These are phyloP conservation scores for Schwanniomyces yamadae DNA, from an alignment of 805 yeast genomes.

Conservation along the genomic window DNA sequence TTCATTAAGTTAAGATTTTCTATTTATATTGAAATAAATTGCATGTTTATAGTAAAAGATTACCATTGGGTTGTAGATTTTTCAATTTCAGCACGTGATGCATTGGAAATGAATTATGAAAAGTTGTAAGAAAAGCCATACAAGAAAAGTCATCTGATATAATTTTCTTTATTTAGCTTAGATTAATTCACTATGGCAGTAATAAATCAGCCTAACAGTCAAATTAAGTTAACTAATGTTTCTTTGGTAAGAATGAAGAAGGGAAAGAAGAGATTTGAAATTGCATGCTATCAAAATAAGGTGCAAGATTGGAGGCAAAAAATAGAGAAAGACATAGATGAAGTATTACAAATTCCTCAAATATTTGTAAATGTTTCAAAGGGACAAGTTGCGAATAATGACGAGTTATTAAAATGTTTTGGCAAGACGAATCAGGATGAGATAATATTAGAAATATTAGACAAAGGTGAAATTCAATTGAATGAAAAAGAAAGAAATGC, in stretches of 20 bases:
- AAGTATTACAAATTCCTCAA: slow-evolving; percentile 93
- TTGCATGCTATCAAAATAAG: slow-evolving; percentile 95
- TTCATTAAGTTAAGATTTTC: slow-evolving; percentile 3
- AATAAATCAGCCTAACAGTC: slow-evolving; percentile 86
- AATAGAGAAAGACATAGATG: slow-evolving; percentile 91
- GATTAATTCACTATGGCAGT: slow-evolving; percentile 29
- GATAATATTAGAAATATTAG: slow-evolving; percentile 77
- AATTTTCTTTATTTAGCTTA: slow-evolving; percentile 2
- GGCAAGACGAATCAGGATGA: slow-evolving; percentile 72
- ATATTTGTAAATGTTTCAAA: slow-evolving; percentile 91
- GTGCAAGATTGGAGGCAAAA: slow-evolving; percentile 92
- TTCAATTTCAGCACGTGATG: too few species aligned
- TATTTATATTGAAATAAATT: neutral
- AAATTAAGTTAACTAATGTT: slow-evolving; percentile 89
- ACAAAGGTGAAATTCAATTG: slow-evolving; percentile 90
- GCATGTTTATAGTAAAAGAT: neutral
- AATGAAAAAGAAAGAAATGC: slow-evolving; percentile 90
- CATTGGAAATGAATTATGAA: too few species aligned
- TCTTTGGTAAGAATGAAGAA: slow-evolving; percentile 88
- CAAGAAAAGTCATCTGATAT: too few species aligned
- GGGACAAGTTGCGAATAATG: slow-evolving; percentile 88
- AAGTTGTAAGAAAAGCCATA: too few species aligned
- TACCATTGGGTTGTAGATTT: too few species aligned
- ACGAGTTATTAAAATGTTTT: slow-evolving; percentile 72
- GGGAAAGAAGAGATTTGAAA: slow-evolving; percentile 88